phyloP scores from a whole-genome alignment of 164 flowering plant species.

The Umbilicus rupestris region DNA sequence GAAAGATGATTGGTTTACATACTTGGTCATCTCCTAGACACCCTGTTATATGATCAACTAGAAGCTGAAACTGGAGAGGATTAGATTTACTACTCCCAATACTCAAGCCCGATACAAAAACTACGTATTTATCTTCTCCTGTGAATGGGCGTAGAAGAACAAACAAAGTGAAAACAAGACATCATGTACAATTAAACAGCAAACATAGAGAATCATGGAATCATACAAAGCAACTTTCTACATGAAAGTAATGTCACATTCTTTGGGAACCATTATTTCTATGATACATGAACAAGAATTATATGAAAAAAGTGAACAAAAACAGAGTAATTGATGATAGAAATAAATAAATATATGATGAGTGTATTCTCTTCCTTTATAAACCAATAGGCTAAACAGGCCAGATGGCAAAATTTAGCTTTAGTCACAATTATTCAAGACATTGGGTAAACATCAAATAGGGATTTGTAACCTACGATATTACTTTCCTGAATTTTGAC shows the following conservation, averaged over 20 bases:
- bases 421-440: not conserved
- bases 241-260: not conserved
- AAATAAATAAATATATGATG: not conserved
- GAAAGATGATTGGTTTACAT: not conserved
- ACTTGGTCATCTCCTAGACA: conserved; percentile 94
- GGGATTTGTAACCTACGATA: not conserved
- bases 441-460: not conserved
- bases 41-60: conserved; percentile 92
- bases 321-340: not conserved
- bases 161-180: not conserved
- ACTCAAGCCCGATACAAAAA: conserved; percentile 73
- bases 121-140: conserved; percentile 92
- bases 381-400: not conserved
- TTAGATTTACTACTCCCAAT: conserved; percentile 60
- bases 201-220: not conserved
- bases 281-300: not conserved
- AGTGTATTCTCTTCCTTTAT: not conserved
- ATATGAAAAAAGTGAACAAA: not conserved
- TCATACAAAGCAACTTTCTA: not conserved
- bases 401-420: not conserved
- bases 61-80: conserved; percentile 86
- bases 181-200: not conserved
- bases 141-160: conserved; percentile 14
- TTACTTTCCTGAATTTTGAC: no score
- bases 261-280: not conserved